phyloP scores from a whole-genome alignment of 805 yeast species.

The Hanseniaspora taiwanica region DNA sequence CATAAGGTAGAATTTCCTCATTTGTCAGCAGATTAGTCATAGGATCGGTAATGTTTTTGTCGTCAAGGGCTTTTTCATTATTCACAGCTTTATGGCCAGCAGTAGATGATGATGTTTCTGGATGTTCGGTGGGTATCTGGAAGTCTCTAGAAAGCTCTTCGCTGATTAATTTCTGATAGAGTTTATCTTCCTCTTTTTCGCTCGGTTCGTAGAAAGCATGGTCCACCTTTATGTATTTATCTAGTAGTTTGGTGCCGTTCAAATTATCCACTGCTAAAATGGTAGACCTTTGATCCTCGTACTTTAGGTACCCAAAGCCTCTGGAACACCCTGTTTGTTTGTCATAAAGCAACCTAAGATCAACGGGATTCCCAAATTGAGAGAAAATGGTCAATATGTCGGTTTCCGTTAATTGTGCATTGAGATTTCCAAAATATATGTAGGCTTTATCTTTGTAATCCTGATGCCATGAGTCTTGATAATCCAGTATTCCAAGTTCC shows the following conservation, averaged over 20 bases:
- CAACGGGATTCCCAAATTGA: conserved; percentile 80
- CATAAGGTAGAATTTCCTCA: no score
- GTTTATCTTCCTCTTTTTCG: conserved; percentile 30
- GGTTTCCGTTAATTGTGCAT: conserved; percentile 51
- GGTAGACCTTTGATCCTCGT: conserved; percentile 69
- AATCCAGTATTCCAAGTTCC: conserved; percentile 37
- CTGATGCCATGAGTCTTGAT: conserved; percentile 75
- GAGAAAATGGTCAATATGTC: conserved; percentile 72
- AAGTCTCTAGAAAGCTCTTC: no score
- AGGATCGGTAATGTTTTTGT: neutral
- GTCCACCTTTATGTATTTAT: conserved; percentile 46
- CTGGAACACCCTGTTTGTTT: conserved; percentile 47
- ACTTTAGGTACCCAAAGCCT: conserved; percentile 75
- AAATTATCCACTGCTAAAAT: conserved; percentile 81
- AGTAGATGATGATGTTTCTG: no score
- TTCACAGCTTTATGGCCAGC: no score
- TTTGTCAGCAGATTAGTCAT: neutral
- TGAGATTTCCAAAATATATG: conserved; percentile 63
- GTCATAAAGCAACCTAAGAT: conserved; percentile 57
- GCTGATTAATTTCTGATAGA: no score
- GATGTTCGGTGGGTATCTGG: no score
- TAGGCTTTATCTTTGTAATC: conserved; percentile 70
- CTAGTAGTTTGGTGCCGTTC: conserved; percentile 50
- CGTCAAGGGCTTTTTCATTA: neutral
- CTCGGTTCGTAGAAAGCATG: conserved; percentile 52